Evolutionary conservation across 768 basidiomycete genomes (phyloP), one percentile per base, ranked within the genome.

Genomic region (Rickenella mellea): DNA sequence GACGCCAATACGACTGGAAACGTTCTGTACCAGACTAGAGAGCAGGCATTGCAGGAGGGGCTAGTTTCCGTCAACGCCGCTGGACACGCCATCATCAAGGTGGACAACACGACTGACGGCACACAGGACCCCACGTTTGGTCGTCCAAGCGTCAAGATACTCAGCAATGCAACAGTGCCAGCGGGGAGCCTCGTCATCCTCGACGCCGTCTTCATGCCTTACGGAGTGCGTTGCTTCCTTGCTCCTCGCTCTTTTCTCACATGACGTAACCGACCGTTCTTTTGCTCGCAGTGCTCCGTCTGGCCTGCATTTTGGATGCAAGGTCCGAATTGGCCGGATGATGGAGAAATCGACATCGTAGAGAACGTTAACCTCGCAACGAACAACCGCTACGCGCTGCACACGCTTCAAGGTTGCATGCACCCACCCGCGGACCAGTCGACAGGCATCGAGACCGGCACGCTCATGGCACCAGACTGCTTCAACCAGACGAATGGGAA

Each of bases 241-340:
- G n/a, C n/a, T n/a, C n/a, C n/a, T n/a, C n/a, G 3, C 33, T 3
- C 10, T 15, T 17, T 8, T 26, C 24, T 24, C n/a, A n/a, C n/a
- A n/a, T n/a, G n/a, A n/a, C n/a, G n/a, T n/a, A n/a, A n/a, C n/a
- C n/a, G n/a, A n/a, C n/a, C n/a, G n/a, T n/a, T n/a, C n/a, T n/a
- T n/a, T n/a, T n/a, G n/a, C n/a, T 30, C 29, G 10, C 39, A 44
- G 22, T 73, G 72, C 8, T 36, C 33, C 15, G 65, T 72, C 39
- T 73, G 68, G 70, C 68, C 69, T 4, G 62, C 67, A 17, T 47
- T 57, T 46, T 71, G 73, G 71, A 65, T 65, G 3, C 61, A 65
- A 30, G 70, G 71, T 4, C 77, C 74, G 5, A 72, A 73, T 46
- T 83, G 80, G 80, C 80, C 80, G 6, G 67, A 65, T 1, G 65